These are phyloP conservation scores for Venturia aucupariae DNA, from an alignment of 2,329 filamentous ascomycete species.

Conservation along the genomic window DNA sequence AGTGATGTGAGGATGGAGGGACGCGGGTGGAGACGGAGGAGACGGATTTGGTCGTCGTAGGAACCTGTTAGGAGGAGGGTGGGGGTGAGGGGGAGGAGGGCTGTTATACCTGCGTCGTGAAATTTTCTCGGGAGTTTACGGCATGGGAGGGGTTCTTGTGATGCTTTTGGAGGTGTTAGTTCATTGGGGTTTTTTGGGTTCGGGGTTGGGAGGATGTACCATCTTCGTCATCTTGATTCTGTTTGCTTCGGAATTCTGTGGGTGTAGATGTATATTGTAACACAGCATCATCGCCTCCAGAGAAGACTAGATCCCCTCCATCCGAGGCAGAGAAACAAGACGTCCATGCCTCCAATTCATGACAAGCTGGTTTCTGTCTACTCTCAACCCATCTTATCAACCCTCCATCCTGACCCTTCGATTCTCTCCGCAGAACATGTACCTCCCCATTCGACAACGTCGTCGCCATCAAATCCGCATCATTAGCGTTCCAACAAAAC, in stretches of 20 bases:
- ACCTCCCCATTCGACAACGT: conserved; percentile 63
- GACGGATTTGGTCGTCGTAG: conserved; percentile 76
- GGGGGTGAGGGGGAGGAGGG: conserved; percentile 62
- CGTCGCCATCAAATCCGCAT: conserved; percentile 50
- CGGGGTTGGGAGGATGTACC: conserved; percentile 7
- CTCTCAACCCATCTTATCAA: conserved; percentile 16
- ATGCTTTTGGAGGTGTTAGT: not conserved
- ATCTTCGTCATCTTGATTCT: conserved; percentile 15
- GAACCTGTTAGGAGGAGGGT: conserved; percentile 71
- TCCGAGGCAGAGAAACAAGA: conserved; percentile 40
- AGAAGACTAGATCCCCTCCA: conserved; percentile 43
- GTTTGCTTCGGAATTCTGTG: conserved; percentile 17
- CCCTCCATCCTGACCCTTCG: conserved; percentile 18
- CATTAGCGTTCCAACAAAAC: conserved; percentile 60
- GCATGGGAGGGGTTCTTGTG: not conserved
- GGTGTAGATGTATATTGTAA: conserved; percentile 23
- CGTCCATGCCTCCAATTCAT: conserved; percentile 64
- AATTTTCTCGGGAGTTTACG: conserved; percentile 33
- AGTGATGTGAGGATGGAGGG: conserved; percentile 51
- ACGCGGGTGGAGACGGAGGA: conserved; percentile 42
- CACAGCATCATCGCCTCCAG: conserved; percentile 69
- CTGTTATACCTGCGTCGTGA: conserved; percentile 78
- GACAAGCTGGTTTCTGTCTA: conserved; percentile 17
- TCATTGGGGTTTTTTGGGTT: not conserved
- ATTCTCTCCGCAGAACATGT: conserved; percentile 24